Percentiles rank a stretch among this genome's conserved stretches.
Conservation (phyloP, 495 filamentous ascomycete genomes). For the Terfezia claveryi region DNA sequence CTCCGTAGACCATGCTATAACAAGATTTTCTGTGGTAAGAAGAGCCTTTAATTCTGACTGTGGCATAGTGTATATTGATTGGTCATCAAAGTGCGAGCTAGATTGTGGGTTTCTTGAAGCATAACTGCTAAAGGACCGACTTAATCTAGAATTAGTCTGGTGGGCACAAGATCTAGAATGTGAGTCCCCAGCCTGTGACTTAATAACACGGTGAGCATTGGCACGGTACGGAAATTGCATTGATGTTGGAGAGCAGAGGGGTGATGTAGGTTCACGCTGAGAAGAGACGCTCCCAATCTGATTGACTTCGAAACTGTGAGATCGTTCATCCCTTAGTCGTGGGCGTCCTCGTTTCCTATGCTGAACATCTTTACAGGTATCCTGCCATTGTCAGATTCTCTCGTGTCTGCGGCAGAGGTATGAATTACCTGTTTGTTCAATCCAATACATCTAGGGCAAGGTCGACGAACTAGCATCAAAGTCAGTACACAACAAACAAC, state of each 20-base stretch:
- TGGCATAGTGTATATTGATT: slow-evolving; percentile 23
- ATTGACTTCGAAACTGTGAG: slow-evolving; percentile 30
- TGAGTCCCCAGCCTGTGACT: slow-evolving; percentile 30
- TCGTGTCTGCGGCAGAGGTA: not conserved
- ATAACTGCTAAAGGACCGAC: slow-evolving; percentile 23
- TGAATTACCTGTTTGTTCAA: slow-evolving; percentile 30
- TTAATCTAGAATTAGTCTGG: slow-evolving; percentile 24
- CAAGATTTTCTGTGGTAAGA: slow-evolving; percentile 28
- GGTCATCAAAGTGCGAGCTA: slow-evolving; percentile 14
- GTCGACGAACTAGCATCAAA: slow-evolving; percentile 30
- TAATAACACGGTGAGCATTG: slow-evolving; percentile 33
- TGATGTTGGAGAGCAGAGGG: slow-evolving; percentile 22
- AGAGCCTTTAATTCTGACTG: slow-evolving; percentile 29
- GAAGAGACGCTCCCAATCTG: slow-evolving; percentile 16
- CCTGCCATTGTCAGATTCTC: slow-evolving; percentile 25
- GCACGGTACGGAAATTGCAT: slow-evolving; percentile 28
- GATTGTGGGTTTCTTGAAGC: not conserved
- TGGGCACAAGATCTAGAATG: slow-evolving; percentile 2
- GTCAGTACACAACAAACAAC: not conserved
- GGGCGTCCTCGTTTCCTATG: slow-evolving; percentile 92
- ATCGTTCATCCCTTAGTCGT: slow-evolving; percentile 63
- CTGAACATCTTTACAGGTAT: slow-evolving; percentile 80
- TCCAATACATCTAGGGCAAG: slow-evolving; percentile 37
- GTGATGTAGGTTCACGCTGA: slow-evolving; percentile 19
- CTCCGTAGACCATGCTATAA: slow-evolving; percentile 31